Evolutionary conservation across 2,329 filamentous ascomycete genomes (phyloP).

Genomic region (Xylaria sp.): DNA sequence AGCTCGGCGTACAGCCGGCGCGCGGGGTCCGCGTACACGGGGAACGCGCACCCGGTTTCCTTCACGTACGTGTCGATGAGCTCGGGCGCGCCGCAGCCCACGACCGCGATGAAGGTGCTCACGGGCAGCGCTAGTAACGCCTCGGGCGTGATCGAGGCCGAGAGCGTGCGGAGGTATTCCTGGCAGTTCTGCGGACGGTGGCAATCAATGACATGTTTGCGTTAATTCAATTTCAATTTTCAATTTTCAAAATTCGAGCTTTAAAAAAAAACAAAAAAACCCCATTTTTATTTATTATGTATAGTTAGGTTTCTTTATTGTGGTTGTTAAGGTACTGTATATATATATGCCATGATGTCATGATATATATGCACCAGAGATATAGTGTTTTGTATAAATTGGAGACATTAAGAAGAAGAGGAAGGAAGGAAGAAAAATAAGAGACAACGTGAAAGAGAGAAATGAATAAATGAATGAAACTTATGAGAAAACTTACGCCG

Average conservation of each 20-base stretch:
- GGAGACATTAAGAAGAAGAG: too few species aligned
- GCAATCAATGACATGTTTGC: background rate
- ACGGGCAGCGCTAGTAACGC: slow-evolving; percentile 62
- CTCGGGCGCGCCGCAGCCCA: slow-evolving; percentile 77
- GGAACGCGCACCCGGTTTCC: slow-evolving; percentile 73
- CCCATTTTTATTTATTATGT: too few species aligned
- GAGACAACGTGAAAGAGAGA: too few species aligned
- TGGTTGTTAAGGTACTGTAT: background rate
- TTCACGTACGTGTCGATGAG: slow-evolving; percentile 75
- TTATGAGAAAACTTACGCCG: slow-evolving; percentile 69
- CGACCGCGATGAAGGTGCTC: slow-evolving; percentile 72
- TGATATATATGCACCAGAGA: background rate
- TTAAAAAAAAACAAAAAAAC: too few species aligned
- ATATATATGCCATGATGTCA: background rate
- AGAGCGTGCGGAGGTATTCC: slow-evolving; percentile 74
- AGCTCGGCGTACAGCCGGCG: slow-evolving; percentile 73
- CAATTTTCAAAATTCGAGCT: too few species aligned
- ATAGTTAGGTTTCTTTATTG: background rate
- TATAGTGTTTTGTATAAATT: too few species aligned
- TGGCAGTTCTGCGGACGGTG: slow-evolving; percentile 73
- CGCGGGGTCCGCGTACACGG: slow-evolving; percentile 81
- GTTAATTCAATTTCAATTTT: slow-evolving; percentile 36
- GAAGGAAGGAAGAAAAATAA: background rate
- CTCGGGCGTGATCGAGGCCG: slow-evolving; percentile 65
- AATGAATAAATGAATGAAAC: too few species aligned